A percentile compares a stretch with the other conserved stretches of the same genome.
phyloP scores from a whole-genome alignment of 2,329 filamentous ascomycete species.

The Pestalotiopsis sp. region DNA sequence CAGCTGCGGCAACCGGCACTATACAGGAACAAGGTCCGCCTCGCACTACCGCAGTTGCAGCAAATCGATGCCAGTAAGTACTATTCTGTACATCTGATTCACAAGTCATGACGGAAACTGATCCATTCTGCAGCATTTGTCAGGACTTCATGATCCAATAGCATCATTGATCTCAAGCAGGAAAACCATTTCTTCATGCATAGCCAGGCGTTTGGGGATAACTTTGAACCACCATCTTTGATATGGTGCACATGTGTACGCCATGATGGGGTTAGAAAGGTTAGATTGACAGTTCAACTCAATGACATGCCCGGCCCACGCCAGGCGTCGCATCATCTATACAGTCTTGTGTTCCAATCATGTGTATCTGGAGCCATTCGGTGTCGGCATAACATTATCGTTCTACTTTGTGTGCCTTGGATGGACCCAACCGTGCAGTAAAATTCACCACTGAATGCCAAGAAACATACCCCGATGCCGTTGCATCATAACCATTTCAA shows the following conservation, averaged over 20 bases:
- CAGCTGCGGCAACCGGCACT: constrained; percentile 77
- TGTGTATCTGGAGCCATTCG: neutral
- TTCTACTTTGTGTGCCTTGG: neutral
- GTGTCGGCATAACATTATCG: neutral
- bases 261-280: neutral
- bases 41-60: constrained; percentile 82
- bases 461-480: neutral
- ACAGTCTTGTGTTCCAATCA: neutral
- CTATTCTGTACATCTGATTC: neutral
- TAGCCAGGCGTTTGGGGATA: constrained; percentile 29
- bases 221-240: neutral
- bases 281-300: neutral
- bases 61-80: constrained; percentile 97
- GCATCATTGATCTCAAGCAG: constrained; percentile 10
- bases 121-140: constrained; percentile 30
- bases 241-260: neutral
- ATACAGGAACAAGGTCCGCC: constrained; percentile 89
- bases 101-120: neutral
- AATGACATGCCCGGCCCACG: neutral
- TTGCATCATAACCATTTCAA: constrained; percentile 33
- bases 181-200: constrained; percentile 21
- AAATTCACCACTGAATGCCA: neutral
- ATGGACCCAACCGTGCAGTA: neutral
- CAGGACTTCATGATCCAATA: neutral
- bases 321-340: neutral